phyloP scores from a whole-genome alignment of 2,329 filamentous ascomycete species.

The Juglanconis juglandina region DNA sequence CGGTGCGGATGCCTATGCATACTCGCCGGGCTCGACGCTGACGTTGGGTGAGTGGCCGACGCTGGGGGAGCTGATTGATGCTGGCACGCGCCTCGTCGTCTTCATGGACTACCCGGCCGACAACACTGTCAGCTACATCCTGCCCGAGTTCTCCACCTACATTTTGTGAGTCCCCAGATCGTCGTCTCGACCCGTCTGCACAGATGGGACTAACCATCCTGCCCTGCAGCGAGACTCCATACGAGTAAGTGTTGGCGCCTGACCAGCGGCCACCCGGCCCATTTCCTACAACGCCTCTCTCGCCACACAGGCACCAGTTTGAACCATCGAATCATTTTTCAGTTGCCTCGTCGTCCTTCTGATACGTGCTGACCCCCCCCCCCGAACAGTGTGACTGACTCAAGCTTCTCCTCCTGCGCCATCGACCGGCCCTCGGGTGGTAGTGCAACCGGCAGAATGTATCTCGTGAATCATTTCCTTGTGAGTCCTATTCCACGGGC shows the following conservation, averaged over 20 bases:
- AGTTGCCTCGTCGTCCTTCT: no score
- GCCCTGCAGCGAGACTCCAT: conserved; percentile 57
- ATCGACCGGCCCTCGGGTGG: conserved; percentile 57
- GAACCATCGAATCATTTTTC: no score
- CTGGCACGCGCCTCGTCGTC: conserved; percentile 62
- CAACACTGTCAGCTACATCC: conserved; percentile 53
- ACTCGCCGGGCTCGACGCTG: conserved; percentile 42
- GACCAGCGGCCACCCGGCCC: not conserved
- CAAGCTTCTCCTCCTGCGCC: conserved; percentile 60
- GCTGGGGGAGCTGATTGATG: conserved; percentile 60
- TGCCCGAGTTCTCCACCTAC: conserved; percentile 58
- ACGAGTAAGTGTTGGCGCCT: conserved; percentile 37
- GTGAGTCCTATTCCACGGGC: not conserved
- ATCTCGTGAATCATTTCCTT: conserved; percentile 62
- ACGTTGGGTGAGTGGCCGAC: conserved; percentile 63
- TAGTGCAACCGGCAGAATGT: conserved; percentile 39
- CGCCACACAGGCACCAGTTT: no score
- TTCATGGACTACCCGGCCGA: conserved; percentile 51
- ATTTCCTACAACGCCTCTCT: no score
- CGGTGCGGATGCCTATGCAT: conserved; percentile 57
- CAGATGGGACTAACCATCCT: not conserved
- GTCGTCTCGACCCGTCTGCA: no score
- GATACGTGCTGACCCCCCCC: not conserved
- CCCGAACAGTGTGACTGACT: conserved; percentile 41
- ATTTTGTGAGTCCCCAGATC: conserved; percentile 7